These are phyloP conservation scores for Haematococcus lacustris DNA, from an alignment of 139 green algal species.

Conservation along the genomic window DNA sequence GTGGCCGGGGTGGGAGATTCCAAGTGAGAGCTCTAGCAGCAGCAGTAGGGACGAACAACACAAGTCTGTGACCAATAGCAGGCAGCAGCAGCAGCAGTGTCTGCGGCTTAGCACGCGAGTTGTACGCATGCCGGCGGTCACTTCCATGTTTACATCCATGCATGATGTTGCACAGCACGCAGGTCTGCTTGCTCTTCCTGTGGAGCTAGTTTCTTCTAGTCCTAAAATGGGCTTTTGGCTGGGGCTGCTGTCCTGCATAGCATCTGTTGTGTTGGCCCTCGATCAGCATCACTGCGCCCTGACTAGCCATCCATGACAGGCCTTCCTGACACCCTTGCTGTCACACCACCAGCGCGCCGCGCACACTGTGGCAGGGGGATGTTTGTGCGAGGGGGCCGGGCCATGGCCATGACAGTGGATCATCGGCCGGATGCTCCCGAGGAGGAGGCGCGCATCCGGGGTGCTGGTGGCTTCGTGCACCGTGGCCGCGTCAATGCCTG, in stretches of 20 bases:
- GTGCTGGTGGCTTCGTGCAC: constrained; percentile 24
- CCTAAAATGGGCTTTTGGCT: neutral
- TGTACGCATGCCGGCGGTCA: neutral
- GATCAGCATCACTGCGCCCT: neutral
- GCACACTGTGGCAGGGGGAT: neutral
- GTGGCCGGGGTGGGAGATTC: constrained; percentile 32
- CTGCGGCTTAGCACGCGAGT: neutral
- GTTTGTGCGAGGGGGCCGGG: neutral
- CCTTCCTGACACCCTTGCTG: neutral
- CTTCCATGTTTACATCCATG: neutral
- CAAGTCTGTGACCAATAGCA: neutral
- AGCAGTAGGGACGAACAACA: neutral
- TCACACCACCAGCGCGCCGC: neutral
- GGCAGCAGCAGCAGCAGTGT: neutral
- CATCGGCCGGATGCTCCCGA: constrained; percentile 2
- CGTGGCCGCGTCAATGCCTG: constrained; percentile 26
- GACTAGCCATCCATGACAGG: neutral
- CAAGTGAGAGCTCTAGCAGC: neutral
- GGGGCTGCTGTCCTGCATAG: neutral
- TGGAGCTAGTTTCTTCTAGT: too few species aligned
- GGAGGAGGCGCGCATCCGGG: constrained; percentile 12
- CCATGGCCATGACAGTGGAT: constrained; percentile 8
- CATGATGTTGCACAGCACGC: neutral
- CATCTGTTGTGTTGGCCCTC: neutral
- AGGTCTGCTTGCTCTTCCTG: too few species aligned